Evolutionary conservation across 306 rosid species (phyloP), one percentile per base, ranked within the genome.

Genomic region (Prunus davidiana): DNA sequence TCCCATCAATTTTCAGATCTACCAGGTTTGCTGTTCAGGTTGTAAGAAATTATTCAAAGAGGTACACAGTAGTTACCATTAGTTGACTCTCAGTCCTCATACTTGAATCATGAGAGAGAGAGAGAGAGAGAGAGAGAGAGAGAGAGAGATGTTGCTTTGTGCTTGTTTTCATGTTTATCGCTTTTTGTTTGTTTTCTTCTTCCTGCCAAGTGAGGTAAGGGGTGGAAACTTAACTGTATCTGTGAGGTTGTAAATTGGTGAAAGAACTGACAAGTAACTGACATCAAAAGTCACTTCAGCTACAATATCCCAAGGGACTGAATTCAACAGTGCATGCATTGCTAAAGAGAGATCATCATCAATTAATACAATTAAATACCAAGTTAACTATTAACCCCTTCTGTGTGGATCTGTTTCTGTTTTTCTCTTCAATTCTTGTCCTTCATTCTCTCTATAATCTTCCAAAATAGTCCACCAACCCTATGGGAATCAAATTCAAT

Each of bases 251-350:
- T 63, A 68, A 80, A 83, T 74, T 45, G 73, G 72, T 87, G 80
- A 82, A 70, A 76, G 65, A 51, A 69, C 82, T 87, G 88, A 76
- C 88, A 64, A 65, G 69, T 72, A 74, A 25, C 69, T 74, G 69
- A 46, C 61, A 46, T 46, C 78, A 71, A 14, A 85, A 78, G 84
- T 87, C 90, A 85, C 81, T 81, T 88, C 87, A 83, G 74, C 85
- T 76, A 78, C 86, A 78, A 28, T 74, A 46, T 61, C 69, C 20
- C 65, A 62, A 24, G 16, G 67, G n/a, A 63, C 24, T 16, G 67
- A 63, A 6, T 15, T 16, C 43, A 38, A 38, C 43, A 47, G 15
- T 13, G 52, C 52, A 47, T 47, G 14, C 43, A 38, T 38, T 7
- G 43, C 43, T 38, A 38, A 7, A 38, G 43, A 38, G 43, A 38